Evolutionary conservation across 441 rosid genomes (phyloP).

Genomic region (Erodium trifolium): DNA sequence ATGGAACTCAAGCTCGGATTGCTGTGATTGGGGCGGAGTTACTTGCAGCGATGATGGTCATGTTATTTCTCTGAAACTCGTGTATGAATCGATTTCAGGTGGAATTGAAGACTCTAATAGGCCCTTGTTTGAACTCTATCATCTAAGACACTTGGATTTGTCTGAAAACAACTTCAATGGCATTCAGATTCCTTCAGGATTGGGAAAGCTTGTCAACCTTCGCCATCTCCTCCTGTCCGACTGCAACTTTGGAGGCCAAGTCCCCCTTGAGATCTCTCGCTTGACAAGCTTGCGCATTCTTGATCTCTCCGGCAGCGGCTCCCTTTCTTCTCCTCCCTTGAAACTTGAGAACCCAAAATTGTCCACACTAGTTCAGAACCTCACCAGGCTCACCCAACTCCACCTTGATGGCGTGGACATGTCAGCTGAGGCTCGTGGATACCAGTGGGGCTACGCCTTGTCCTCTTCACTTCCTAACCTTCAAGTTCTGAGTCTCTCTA

Average conservation of each 20-base stretch:
- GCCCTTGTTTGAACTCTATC: conserved; percentile 3
- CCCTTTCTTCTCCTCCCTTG: not conserved
- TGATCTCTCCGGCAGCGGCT: not conserved
- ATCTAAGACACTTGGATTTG: not conserved
- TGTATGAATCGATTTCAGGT: not conserved
- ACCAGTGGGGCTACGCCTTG: not conserved
- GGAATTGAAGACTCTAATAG: not conserved
- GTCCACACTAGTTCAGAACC: not conserved
- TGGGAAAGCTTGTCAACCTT: conserved; percentile 1
- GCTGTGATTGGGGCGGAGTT: not conserved
- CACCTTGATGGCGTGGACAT: not conserved
- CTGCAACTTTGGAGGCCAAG: conserved; percentile 3
- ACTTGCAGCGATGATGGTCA: not conserved
- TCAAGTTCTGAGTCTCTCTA: not conserved
- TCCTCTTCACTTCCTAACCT: conserved; percentile 3
- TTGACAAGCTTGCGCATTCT: conserved; percentile 1
- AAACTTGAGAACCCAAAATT: not conserved
- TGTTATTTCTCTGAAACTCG: not conserved
- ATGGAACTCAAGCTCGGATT: not conserved
- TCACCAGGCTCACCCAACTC: not conserved
- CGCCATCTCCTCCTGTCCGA: not conserved
- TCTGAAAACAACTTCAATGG: not conserved
- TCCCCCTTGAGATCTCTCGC: not conserved
- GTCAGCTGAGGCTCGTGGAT: not conserved
- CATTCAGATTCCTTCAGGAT: conserved; percentile 3